These are phyloP conservation scores for Balamuthia mandrillaris DNA, from an alignment of 208 protist genomes.

Conservation along the genomic window DNA sequence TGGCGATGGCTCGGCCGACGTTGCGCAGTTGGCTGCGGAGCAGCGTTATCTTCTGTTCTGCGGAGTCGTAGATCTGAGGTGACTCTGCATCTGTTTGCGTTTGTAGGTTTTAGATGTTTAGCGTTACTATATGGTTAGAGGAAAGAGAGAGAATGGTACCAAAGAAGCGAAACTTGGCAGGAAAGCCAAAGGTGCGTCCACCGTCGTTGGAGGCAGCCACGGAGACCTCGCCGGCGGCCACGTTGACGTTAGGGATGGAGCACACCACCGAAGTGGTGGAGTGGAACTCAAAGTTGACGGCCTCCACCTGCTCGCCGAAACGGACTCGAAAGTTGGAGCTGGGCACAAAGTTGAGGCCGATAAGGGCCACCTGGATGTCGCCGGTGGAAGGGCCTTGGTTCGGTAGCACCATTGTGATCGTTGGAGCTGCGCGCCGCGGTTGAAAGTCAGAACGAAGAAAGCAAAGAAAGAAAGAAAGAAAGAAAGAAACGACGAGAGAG, in stretches of 20 bases:
- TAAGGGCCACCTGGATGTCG: constrained; percentile 51
- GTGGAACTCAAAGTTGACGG: constrained; percentile 56
- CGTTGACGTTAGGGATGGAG: constrained; percentile 1
- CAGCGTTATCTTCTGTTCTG: constrained; percentile 10
- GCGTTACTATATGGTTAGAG: not conserved
- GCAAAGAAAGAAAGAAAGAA: too few species aligned
- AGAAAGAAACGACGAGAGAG: too few species aligned
- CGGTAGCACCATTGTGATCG: constrained; percentile 8
- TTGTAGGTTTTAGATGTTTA: not conserved
- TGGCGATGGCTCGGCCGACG: constrained; percentile 50
- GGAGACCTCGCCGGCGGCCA: not conserved
- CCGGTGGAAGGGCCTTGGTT: constrained; percentile 30
- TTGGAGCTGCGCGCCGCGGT: not conserved
- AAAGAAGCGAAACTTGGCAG: constrained; percentile 43
- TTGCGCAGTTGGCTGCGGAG: not conserved
- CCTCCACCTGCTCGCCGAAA: constrained; percentile 39
- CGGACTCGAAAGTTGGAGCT: constrained; percentile 42
- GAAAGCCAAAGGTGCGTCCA: constrained; percentile 41
- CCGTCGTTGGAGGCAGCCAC: constrained; percentile 54
- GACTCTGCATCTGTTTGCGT: not conserved
- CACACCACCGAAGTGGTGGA: constrained; percentile 33
- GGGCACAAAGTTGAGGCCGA: constrained; percentile 54
- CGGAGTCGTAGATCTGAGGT: not conserved
- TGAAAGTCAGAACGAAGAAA: too few species aligned
- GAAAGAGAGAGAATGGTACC: constrained; percentile 1